These are phyloP conservation scores for Metschnikowia cerradonensis DNA, from an alignment of 805 yeast species.

Conservation along the genomic window DNA sequence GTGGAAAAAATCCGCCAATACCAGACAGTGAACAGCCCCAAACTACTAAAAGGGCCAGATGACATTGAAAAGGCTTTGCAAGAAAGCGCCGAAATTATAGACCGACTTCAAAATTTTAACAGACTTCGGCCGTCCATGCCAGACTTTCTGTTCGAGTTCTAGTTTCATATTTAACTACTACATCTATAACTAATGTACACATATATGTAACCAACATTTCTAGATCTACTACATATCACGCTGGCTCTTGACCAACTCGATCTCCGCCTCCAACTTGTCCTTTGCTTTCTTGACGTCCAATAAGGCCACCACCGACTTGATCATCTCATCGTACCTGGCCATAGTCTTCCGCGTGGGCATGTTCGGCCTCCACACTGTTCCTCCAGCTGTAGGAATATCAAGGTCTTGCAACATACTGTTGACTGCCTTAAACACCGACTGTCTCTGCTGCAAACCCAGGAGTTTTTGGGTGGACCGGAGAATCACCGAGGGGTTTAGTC, in stretches of 20 bases:
- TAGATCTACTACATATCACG: constrained; percentile 24
- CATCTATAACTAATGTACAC: neutral
- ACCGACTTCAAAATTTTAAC: neutral
- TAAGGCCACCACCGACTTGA: constrained; percentile 63
- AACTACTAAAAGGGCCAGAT: constrained; percentile 1
- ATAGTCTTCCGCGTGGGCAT: constrained; percentile 83
- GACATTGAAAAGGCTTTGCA: constrained; percentile 6
- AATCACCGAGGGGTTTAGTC: constrained; percentile 73
- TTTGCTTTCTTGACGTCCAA: constrained; percentile 81
- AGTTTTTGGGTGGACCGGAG: constrained; percentile 62
- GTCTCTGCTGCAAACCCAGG: constrained; percentile 49
- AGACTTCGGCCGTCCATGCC: neutral
- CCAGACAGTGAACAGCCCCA: constrained; percentile 7
- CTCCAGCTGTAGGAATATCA: constrained; percentile 60
- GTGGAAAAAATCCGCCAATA: constrained; percentile 7
- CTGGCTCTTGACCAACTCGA: constrained; percentile 40
- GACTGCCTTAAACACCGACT: constrained; percentile 72
- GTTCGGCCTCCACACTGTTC: constrained; percentile 61
- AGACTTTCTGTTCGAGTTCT: neutral
- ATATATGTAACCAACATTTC: too few species aligned
- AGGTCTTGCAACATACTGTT: constrained; percentile 71
- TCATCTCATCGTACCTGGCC: constrained; percentile 69
- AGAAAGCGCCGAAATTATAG: neutral
- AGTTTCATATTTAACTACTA: neutral
- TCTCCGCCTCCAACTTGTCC: constrained; percentile 84